These are phyloP conservation scores for Penicillium paradoxum DNA, from an alignment of 495 filamentous ascomycete genomes.

Conservation along the genomic window DNA sequence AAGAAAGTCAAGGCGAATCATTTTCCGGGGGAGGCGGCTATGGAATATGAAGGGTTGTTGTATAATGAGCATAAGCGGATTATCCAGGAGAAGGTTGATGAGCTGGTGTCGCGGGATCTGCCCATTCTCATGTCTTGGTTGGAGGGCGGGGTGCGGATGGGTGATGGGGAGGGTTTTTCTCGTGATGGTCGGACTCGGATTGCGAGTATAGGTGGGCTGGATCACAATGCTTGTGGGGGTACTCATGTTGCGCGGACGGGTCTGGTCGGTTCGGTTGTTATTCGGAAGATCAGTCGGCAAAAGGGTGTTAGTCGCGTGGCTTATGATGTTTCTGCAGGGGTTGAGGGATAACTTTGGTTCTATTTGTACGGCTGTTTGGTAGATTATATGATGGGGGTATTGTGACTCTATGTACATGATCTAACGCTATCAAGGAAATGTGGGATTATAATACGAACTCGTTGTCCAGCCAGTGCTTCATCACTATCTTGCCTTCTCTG, in stretches of 20 bases:
- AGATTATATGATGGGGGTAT: neutral
- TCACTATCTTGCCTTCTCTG: conserved; percentile 70
- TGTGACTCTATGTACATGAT: conserved; percentile 1
- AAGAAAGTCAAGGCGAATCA: conserved; percentile 61
- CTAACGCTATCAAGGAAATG: neutral
- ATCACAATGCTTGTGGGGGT: conserved; percentile 59
- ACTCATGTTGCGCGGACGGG: conserved; percentile 56
- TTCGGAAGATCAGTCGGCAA: conserved; percentile 55
- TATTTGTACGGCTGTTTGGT: no score
- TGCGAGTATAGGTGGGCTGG: conserved; percentile 54
- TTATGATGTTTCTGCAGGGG: conserved; percentile 37
- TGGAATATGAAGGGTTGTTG: conserved; percentile 58
- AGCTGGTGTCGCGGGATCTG: conserved; percentile 45
- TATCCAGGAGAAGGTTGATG: conserved; percentile 54
- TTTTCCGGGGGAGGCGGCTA: conserved; percentile 52
- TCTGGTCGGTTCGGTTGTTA: conserved; percentile 47
- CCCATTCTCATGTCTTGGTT: conserved; percentile 51
- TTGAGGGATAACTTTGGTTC: neutral
- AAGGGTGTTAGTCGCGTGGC: conserved; percentile 55
- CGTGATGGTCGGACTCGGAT: conserved; percentile 27
- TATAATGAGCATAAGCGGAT: conserved; percentile 52
- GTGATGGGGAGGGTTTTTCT: conserved; percentile 30
- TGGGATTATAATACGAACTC: conserved; percentile 60
- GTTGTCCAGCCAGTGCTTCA: conserved; percentile 74
- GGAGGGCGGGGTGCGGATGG: conserved; percentile 33